Evolutionary conservation across 2,329 filamentous ascomycete genomes (phyloP), one percentile per base, ranked within the genome.

Genomic region (Bipolaris zeicola): DNA sequence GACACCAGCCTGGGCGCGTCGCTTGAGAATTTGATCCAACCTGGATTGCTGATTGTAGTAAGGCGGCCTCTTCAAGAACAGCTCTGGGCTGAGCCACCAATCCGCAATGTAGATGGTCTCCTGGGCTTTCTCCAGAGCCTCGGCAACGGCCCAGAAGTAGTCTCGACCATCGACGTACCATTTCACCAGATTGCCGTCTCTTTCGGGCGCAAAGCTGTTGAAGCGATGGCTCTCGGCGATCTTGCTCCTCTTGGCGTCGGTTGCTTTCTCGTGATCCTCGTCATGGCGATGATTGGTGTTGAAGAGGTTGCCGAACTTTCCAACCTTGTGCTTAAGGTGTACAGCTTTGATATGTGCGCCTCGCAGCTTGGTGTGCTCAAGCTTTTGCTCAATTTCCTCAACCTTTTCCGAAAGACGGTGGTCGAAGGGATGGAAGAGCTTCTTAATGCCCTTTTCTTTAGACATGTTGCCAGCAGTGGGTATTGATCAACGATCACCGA

Each of bases 91-190:
- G 13, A 98, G 80, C 95, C 95, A 98, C 95, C 94, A 99, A 71
- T 98, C 95, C 57, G 84, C 89, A 64, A 99, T 96, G 76, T 98
- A 99, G 66, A 99, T 97, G 43, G 89, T 89, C 77, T 98, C 94
- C 70, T 90, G 90, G 36, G 95, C 95, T 57, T 88, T 83, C 62
- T 98, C 93, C n/a, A 98, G 82, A 0, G 93, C 94, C 33, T 89
- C 87, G 0, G 92, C 96, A 10, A 99, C 92, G 16, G 95, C 89
- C 76, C 92, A 96, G 75, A 95, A 96, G 77, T 99, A 99, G 78
- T 98, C 90, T 59, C 92, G 84, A 3, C 92, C 95, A 73, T 98
- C 95, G 10, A 98, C 91, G 77, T 97, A 98, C 93, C 94, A 99
- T 80, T 98, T 98, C 73, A 95, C 83, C 55, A 90, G 82, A 75